Percentiles rank a stretch among this genome's conserved stretches.
Conservation (phyloP, 164 flowering plant species). For the Chimonanthus praecox region DNA sequence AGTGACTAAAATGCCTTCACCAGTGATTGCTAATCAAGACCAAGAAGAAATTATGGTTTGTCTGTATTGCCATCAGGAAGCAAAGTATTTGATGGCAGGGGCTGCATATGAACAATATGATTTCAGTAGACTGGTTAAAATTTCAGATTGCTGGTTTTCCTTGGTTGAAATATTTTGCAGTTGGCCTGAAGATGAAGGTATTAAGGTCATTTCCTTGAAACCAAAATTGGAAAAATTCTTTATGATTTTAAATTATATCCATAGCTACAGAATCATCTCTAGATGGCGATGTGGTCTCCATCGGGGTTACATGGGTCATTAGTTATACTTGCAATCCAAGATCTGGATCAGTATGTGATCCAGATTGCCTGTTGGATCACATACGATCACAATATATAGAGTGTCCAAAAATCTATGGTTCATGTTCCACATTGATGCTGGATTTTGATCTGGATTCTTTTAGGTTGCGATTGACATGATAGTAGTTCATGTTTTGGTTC, state of each 20-base stretch:
- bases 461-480: too few species aligned
- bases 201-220: not conserved
- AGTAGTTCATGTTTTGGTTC: too few species aligned
- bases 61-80: not conserved
- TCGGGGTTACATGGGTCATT: too few species aligned
- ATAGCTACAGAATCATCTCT: not conserved
- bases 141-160: not conserved
- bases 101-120: not conserved
- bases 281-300: not conserved
- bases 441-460: too few species aligned
- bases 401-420: too few species aligned
- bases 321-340: too few species aligned
- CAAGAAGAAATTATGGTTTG: not conserved
- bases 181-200: not conserved
- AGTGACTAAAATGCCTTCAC: slow-evolving; percentile 4
- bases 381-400: too few species aligned
- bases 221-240: not conserved
- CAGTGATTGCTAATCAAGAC: not conserved
- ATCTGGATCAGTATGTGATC: too few species aligned
- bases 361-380: too few species aligned
- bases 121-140: not conserved
- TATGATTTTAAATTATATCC: not conserved
- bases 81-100: not conserved
- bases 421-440: too few species aligned
- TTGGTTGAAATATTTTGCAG: not conserved